Percentiles rank a stretch among this genome's conserved stretches.
These are phyloP conservation scores for Vinca minor DNA, from an alignment of 257 asterid species.

Conservation along the genomic window DNA sequence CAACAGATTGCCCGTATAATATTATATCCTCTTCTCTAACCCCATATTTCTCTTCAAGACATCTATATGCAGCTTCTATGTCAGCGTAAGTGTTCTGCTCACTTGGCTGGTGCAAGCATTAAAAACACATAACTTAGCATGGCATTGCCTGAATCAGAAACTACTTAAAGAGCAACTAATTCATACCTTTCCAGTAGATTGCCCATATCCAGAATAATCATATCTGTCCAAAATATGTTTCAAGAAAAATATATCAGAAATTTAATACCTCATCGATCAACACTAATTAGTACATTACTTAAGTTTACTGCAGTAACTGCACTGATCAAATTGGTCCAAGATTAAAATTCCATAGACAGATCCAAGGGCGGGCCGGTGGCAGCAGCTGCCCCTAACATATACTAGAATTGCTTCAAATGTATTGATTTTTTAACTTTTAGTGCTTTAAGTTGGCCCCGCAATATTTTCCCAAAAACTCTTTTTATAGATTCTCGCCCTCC, in stretches of 20 bases:
- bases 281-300: neutral
- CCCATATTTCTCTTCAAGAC: constrained; percentile 76
- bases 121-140: constrained; percentile 21
- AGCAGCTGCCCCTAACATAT: no score
- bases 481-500: no score
- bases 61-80: constrained; percentile 84
- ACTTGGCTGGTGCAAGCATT: constrained; percentile 49
- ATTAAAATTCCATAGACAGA: no score
- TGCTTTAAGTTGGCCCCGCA: no score
- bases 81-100: constrained; percentile 90
- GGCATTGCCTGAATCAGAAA: neutral
- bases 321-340: no score
- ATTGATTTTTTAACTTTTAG: no score
- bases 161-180: neutral
- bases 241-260: neutral
- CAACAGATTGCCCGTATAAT: constrained; percentile 94
- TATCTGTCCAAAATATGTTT: constrained; percentile 39
- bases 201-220: constrained; percentile 94
- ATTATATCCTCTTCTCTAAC: constrained; percentile 78
- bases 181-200: constrained; percentile 88
- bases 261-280: neutral
- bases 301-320: neutral
- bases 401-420: no score
- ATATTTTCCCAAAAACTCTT: no score
- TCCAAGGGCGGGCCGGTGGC: no score